phyloP scores from a whole-genome alignment of 306 rosid species.

The Lablab purpureus region DNA sequence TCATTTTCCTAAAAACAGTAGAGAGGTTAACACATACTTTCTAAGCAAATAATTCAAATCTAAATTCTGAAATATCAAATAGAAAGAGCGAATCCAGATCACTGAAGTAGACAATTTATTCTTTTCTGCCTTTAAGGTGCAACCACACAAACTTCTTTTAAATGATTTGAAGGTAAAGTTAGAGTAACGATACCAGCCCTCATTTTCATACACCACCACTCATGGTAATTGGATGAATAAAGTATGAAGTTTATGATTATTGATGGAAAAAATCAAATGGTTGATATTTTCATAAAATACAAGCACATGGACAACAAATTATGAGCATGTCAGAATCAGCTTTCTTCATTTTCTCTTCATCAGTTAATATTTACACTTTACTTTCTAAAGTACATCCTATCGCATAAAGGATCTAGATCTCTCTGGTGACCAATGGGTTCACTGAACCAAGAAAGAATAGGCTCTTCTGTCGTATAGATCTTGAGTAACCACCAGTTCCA shows the following conservation, averaged over 20 bases:
- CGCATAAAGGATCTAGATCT: background rate
- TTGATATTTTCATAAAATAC: background rate
- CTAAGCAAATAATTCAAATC: background rate
- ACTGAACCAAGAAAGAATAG: slow-evolving; percentile 7
- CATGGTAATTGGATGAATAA: background rate
- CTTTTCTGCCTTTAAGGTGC: background rate
- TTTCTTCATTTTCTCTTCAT: background rate
- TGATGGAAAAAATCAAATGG: background rate
- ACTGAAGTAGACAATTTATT: slow-evolving; percentile 16
- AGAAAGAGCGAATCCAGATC: slow-evolving; percentile 4
- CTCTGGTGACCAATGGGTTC: background rate
- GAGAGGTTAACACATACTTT: background rate
- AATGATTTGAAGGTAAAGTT: slow-evolving; percentile 8
- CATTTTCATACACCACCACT: background rate
- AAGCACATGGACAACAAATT: background rate
- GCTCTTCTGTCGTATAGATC: slow-evolving; percentile 1
- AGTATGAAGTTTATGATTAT: background rate
- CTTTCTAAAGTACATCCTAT: background rate
- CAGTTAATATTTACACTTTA: background rate
- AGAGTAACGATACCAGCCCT: background rate
- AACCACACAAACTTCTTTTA: background rate
- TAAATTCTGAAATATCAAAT: slow-evolving; percentile 7
- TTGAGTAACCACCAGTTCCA: slow-evolving; percentile 5
- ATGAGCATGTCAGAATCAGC: background rate
- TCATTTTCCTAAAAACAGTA: background rate